Base-by-base conservation (phyloP, 306 rosid genomes). In the Cyclanthera cordifolia region DNA sequence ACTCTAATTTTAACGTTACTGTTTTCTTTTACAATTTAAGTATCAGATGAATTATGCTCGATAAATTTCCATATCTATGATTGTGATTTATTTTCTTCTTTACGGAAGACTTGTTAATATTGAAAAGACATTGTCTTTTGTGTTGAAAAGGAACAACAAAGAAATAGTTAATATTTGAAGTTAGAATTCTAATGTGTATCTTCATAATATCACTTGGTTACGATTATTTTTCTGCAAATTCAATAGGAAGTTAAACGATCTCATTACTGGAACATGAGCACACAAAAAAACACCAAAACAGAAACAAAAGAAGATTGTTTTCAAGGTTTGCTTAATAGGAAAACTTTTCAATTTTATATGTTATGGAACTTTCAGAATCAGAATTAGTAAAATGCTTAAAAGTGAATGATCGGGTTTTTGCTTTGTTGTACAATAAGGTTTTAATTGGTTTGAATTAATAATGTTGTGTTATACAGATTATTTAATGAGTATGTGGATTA, bases 401-500 rank as follows among this genome's bases (percentile, higher is more conserved):
- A 20, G 13, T 20, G 45, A 63, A 37, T 5, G 69, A 19, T 65
- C 7, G 34, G 2, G 21, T 12, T 43, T 65, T 43, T 43, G 2
- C 5, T 43, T 13, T 41, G 34, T 23, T 65, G 11, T 21, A 25
- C 39, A 23, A 16, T 43, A 65, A 13, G 4, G 17, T 25, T 5
- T 54, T 5, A 25, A 16, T 20, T 32, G 0, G 24, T 17, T 39
- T 50, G 9, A 37, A 37, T 37, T 37, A 5, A 5, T n/a, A 17
- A 24, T 51, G 10, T 59, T 25, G 48, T 48, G 56, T 49, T 16
- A 66, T 63, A 32, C 87, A 93, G 99, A 82, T 67, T 87, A 73
- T 93, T 93, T 76, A 90, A 85, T 43, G 85, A 82, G 68, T 88
- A 85, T 71, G 90, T 82, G 74, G 99, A 90, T 34, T 81, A 82